These are phyloP conservation scores for Fusarium pseudocircinatum DNA, from an alignment of 2,329 filamentous ascomycete species.

Conservation along the genomic window DNA sequence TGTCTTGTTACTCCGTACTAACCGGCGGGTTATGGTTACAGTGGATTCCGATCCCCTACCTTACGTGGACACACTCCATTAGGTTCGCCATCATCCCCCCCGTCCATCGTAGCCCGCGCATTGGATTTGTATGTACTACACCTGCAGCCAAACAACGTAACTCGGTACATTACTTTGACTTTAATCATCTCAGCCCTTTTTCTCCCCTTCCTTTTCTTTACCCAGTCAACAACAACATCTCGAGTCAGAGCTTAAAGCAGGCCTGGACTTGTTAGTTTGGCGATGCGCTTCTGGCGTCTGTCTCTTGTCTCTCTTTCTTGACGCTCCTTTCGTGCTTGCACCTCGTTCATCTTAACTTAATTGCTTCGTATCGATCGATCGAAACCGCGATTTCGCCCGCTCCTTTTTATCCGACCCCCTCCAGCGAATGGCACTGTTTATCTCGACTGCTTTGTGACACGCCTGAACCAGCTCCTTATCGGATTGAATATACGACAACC, in stretches of 20 bases:
- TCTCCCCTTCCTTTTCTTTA: constrained; percentile 1
- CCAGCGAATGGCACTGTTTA: constrained; percentile 27
- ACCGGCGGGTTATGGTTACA: constrained; percentile 32
- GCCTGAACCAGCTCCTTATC: background rate
- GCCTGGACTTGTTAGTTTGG: constrained; percentile 25
- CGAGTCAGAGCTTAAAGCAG: constrained; percentile 7
- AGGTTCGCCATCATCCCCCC: constrained; percentile 35
- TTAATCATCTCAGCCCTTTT: constrained; percentile 23
- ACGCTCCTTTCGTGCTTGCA: constrained; percentile 39
- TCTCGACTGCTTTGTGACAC: constrained; percentile 12
- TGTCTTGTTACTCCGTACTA: constrained; percentile 29
- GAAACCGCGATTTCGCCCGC: constrained; percentile 24
- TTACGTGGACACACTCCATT: constrained; percentile 44
- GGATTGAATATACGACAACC: constrained; percentile 15
- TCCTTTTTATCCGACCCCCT: constrained; percentile 28
- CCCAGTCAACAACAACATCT: constrained; percentile 1
- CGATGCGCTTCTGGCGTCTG: constrained; percentile 35
- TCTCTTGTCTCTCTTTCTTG: constrained; percentile 40
- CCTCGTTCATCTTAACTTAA: constrained; percentile 22
- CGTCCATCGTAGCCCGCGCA: constrained; percentile 25
- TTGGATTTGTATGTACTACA: constrained; percentile 15
- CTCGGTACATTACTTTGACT: constrained; percentile 13
- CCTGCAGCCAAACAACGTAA: background rate
- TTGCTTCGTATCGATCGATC: constrained; percentile 22
- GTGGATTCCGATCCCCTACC: constrained; percentile 40